Evolutionary conservation across 108 stramenopile genomes (phyloP).

Genomic region (Nannochloropsis salina): DNA sequence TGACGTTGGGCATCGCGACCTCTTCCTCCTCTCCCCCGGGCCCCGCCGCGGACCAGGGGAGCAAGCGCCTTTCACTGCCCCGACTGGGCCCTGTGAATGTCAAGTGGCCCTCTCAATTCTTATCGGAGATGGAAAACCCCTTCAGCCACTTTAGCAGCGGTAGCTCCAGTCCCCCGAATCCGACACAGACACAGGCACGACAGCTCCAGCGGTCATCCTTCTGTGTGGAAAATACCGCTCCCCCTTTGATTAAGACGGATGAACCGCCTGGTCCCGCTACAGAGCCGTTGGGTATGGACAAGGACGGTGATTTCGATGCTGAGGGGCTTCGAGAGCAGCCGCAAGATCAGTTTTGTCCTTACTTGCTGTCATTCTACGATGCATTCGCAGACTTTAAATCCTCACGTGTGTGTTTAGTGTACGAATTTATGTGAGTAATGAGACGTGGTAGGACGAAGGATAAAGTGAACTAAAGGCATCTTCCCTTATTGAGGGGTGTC

Average conservation of each 20-base stretch:
- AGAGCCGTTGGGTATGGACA: neutral
- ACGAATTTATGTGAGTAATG: neutral
- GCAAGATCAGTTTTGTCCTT: slow-evolving; percentile 5
- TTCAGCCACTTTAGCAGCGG: neutral
- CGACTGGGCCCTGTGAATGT: neutral
- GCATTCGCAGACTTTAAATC: slow-evolving; percentile 1
- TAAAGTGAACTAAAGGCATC: no score
- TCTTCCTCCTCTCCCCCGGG: neutral
- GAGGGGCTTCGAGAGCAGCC: neutral
- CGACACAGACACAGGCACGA: neutral
- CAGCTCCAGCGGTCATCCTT: neutral
- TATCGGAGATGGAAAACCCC: slow-evolving; percentile 16
- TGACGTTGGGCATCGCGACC: neutral
- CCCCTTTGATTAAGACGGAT: neutral
- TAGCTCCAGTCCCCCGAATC: neutral
- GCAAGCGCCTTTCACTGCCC: neutral
- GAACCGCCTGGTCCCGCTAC: neutral
- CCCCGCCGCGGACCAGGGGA: neutral
- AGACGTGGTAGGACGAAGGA: no score
- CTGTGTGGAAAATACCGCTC: neutral
- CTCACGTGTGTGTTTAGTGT: neutral
- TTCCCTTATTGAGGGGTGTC: no score
- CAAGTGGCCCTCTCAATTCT: neutral
- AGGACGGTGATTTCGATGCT: neutral
- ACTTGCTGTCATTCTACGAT: slow-evolving; percentile 13